Conservation (phyloP, 208 protist species). For the Porcisia hertigi region DNA sequence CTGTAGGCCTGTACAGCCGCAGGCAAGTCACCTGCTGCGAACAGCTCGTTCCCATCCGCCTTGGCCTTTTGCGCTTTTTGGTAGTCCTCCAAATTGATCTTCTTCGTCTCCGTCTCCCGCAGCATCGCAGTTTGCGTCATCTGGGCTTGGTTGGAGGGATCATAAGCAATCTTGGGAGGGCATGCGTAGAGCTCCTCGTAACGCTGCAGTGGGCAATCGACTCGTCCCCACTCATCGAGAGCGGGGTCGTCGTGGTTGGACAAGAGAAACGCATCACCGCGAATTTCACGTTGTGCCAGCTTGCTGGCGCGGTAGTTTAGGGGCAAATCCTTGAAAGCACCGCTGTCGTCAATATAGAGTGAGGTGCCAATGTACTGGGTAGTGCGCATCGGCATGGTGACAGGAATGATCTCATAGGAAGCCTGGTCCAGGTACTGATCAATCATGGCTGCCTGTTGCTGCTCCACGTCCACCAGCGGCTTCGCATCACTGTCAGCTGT, state of each 20-base stretch:
- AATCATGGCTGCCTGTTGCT: constrained; percentile 68
- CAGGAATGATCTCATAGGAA: constrained; percentile 86
- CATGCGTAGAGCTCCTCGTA: constrained; percentile 48
- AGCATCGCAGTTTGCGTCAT: constrained; percentile 60
- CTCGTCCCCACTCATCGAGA: constrained; percentile 81
- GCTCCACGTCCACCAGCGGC: constrained; percentile 9
- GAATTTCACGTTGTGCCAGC: constrained; percentile 86
- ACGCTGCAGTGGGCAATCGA: constrained; percentile 53
- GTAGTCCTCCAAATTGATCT: constrained; percentile 66
- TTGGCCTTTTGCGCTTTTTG: constrained; percentile 55
- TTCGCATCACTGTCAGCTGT: constrained; percentile 5
- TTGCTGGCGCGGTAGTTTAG: constrained; percentile 84
- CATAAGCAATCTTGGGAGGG: constrained; percentile 55
- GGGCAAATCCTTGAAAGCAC: constrained; percentile 82
- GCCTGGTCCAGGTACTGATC: constrained; percentile 72
- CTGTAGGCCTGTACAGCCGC: constrained; percentile 68
- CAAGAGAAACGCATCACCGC: constrained; percentile 87
- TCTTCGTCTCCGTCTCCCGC: constrained; percentile 69
- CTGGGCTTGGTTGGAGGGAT: constrained; percentile 69
- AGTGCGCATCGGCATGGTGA: constrained; percentile 77
- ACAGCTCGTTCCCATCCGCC: constrained; percentile 59
- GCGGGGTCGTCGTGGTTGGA: constrained; percentile 89
- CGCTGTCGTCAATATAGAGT: constrained; percentile 91
- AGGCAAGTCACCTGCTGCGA: constrained; percentile 44
- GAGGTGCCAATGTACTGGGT: constrained; percentile 81